Base-by-base conservation (phyloP, 2,329 filamentous ascomycete genomes). In the Aschersonia sp. region DNA sequence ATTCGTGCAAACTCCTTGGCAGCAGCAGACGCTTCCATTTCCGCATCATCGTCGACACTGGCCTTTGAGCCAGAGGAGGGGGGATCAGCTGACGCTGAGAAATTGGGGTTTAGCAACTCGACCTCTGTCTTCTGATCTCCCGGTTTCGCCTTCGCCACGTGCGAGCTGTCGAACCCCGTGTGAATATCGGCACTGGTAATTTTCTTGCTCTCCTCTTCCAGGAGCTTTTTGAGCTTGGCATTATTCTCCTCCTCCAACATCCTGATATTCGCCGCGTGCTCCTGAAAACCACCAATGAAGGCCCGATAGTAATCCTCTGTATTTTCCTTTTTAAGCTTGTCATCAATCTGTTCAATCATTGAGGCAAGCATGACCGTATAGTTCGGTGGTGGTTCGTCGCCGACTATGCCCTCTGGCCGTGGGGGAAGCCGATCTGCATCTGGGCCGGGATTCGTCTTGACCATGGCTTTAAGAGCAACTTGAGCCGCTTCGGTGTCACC, bases 331-430 rank as follows among this genome's bases (percentile, higher is more conserved):
- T 89, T 85, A 37, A 95, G 72, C 45, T 86, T 80, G 65, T 78
- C 74, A 58, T 95, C 95, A 41, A 97, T 88, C 65, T 94, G 85
- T 58, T 98, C 92, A 22, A 97, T 76, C 57, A 98, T 66, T n/a
- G 83, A 80, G n/a, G 86, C 86, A 84, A 98, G 89, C 92, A 98
- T 98, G 71, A 94, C 87, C 40, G 87, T 92, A 61, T 95, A 98
- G 11, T 82, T 84, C 1, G 86, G 87, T 56, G 86, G 79, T 62
- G 84, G 77, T 55, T 83, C 80, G 47, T 87, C 74, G 41, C 75
- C 73, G 59, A 94, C 83, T 31, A 95, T 83, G 44, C 86, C 88
- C 54, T 81, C 82, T 2, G 89, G 89, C 30, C 84, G 73, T 45
- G 77, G 73, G 7, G 84, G 81, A 4, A 87, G 85, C 51, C 79